A percentile compares a stretch with the other conserved stretches of the same genome.
These are phyloP conservation scores for Coemansia sp. DNA, from an alignment of 192 early-diverging fungal genomes.

Conservation along the genomic window DNA sequence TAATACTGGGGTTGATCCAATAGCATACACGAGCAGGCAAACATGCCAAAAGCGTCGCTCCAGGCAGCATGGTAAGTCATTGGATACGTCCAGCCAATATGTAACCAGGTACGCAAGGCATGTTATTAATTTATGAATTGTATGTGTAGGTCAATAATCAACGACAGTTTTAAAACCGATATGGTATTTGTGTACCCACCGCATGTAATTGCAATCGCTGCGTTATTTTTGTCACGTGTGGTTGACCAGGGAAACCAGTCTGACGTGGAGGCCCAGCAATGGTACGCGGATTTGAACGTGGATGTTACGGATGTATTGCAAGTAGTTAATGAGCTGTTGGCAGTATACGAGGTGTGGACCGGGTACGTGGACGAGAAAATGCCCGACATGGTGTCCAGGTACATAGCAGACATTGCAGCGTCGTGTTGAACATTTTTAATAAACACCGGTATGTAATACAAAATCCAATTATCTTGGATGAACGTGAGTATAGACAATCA, in stretches of 20 bases:
- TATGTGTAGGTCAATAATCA: conserved; percentile 64
- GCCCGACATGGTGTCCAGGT: conserved; percentile 33
- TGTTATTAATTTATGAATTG: background rate
- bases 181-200: conserved; percentile 82
- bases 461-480: background rate
- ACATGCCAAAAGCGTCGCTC: conserved; percentile 37
- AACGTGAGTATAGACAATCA: background rate
- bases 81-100: background rate
- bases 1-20: background rate
- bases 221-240: conserved; percentile 62
- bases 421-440: background rate
- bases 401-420: conserved; percentile 44
- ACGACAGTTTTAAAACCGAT: conserved; percentile 79
- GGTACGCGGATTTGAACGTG: conserved; percentile 81
- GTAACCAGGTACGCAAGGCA: background rate
- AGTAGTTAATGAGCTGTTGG: conserved; percentile 73
- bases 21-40: conserved; percentile 36
- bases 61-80: conserved; percentile 53
- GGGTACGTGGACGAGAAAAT: conserved; percentile 61
- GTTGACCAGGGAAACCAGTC: conserved; percentile 43
- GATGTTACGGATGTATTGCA: conserved; percentile 72
- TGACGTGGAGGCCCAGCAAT: conserved; percentile 63
- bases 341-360: conserved; percentile 67
- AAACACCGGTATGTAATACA: background rate
- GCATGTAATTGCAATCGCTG: conserved; percentile 80